phyloP scores from a whole-genome alignment of 2,329 filamentous ascomycete genomes.

The Cladosporium cucumerinum region DNA sequence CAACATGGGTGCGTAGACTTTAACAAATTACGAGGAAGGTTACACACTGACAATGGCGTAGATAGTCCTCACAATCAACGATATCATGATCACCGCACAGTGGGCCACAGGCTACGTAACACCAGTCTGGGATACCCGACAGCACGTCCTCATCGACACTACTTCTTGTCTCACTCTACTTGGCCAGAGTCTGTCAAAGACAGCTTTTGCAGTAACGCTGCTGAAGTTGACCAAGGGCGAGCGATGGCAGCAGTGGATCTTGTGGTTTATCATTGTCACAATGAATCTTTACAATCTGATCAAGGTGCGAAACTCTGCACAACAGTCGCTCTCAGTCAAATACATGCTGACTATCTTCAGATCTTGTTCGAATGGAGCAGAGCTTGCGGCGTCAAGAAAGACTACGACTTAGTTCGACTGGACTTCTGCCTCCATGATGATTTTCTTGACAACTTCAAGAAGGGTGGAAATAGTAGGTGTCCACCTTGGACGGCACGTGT shows the following conservation, averaged over 20 bases:
- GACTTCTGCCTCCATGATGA: conserved; percentile 43
- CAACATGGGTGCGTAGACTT: conserved; percentile 34
- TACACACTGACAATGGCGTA: conserved; percentile 23
- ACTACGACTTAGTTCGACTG: conserved; percentile 49
- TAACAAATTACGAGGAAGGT: background rate
- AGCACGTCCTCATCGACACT: conserved; percentile 53
- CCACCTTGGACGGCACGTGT: conserved; percentile 13
- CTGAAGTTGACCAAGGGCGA: conserved; percentile 45
- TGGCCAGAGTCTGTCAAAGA: conserved; percentile 38
- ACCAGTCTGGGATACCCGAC: conserved; percentile 49
- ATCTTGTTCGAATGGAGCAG: conserved; percentile 50
- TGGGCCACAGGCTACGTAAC: conserved; percentile 50
- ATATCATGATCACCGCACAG: conserved; percentile 46
- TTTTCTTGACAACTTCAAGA: conserved; percentile 47
- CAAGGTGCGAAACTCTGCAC: conserved; percentile 33
- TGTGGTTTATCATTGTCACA: conserved; percentile 50
- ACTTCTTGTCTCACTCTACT: conserved; percentile 40
- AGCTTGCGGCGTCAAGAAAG: conserved; percentile 42
- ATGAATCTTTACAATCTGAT: conserved; percentile 50
- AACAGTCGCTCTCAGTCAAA: background rate
- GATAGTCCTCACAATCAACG: conserved; percentile 45
- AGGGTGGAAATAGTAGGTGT: conserved; percentile 49
- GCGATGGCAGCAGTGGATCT: conserved; percentile 6
- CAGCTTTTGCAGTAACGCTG: conserved; percentile 40
- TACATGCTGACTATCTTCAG: conserved; percentile 17